Percentiles rank a stretch among this genome's conserved stretches.
Evolutionary conservation across 2,329 filamentous ascomycete genomes (phyloP).

Genomic region (Fusarium papillatum): DNA sequence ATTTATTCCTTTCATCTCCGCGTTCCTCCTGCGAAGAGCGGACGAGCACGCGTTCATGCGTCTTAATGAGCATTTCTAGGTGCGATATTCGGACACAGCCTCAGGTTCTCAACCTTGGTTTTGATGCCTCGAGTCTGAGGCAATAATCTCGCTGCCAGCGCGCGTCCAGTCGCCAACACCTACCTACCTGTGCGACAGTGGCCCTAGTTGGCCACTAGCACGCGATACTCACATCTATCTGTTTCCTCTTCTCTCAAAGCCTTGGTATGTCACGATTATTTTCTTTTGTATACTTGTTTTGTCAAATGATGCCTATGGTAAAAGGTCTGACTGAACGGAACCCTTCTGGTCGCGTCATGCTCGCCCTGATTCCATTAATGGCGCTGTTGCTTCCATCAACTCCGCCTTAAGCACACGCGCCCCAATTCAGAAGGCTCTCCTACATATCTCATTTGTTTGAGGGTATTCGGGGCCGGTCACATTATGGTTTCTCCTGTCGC

Average conservation of each 20-base stretch:
- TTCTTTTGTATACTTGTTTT: conserved; percentile 2
- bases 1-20: conserved; percentile 20
- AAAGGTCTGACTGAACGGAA: conserved; percentile 72
- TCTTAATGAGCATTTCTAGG: conserved; percentile 7
- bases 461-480: conserved; percentile 31
- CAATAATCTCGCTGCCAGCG: neutral
- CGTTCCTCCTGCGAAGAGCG: conserved; percentile 5
- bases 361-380: conserved; percentile 27
- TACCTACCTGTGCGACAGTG: neutral
- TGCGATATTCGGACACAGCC: conserved; percentile 4
- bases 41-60: conserved; percentile 5
- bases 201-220: conserved; percentile 10
- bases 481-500: conserved; percentile 51
- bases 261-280: conserved; percentile 30
- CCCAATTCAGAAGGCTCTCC: conserved; percentile 19
- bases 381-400: conserved; percentile 26
- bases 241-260: neutral
- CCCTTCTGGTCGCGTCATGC: conserved; percentile 60
- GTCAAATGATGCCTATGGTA: conserved; percentile 72
- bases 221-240: neutral
- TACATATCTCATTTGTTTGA: conserved; percentile 25
- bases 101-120: neutral
- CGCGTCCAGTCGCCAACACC: neutral
- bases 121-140: neutral
- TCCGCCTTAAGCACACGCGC: conserved; percentile 25